Conservation (phyloP, 805 yeast genomes). For the Candida odintsovae region DNA sequence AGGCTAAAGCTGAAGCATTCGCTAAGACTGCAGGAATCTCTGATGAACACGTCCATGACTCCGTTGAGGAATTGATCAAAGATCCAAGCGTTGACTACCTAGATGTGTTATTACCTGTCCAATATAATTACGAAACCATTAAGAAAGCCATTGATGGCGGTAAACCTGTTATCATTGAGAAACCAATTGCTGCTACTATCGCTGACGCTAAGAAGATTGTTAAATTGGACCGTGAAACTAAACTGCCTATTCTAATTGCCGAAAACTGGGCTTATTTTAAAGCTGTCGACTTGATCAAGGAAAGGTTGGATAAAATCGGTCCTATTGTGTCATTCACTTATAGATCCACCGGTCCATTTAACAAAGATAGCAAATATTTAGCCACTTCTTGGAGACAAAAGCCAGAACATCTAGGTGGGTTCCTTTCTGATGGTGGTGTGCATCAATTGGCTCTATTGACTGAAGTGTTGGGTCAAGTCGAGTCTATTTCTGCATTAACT, state of each 20-base stretch:
- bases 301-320: slow-evolving; percentile 67
- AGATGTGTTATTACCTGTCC: slow-evolving; percentile 89
- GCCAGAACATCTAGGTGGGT: slow-evolving; percentile 93
- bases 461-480: slow-evolving; percentile 71
- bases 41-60: slow-evolving; percentile 29
- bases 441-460: slow-evolving; percentile 89
- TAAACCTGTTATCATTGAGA: slow-evolving; percentile 80
- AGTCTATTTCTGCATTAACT: slow-evolving; percentile 67
- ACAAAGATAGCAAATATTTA: slow-evolving; percentile 51
- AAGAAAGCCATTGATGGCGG: slow-evolving; percentile 63
- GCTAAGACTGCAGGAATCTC: slow-evolving; percentile 57
- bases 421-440: slow-evolving; percentile 91
- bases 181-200: slow-evolving; percentile 86
- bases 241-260: slow-evolving; percentile 66
- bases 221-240: slow-evolving; percentile 50
- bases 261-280: slow-evolving; percentile 83
- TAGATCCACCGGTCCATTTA: slow-evolving; percentile 69
- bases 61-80: slow-evolving; percentile 37
- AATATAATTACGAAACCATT: slow-evolving; percentile 64
- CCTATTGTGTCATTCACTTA: slow-evolving; percentile 62
- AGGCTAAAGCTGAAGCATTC: slow-evolving; percentile 73
- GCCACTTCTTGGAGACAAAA: slow-evolving; percentile 80
- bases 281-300: slow-evolving; percentile 48
- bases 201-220: slow-evolving; percentile 80
- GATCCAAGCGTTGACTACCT: slow-evolving; percentile 69